Evolutionary conservation across 371 early-diverging fungal genomes (phyloP).

Genomic region (Mortierella sp.): DNA sequence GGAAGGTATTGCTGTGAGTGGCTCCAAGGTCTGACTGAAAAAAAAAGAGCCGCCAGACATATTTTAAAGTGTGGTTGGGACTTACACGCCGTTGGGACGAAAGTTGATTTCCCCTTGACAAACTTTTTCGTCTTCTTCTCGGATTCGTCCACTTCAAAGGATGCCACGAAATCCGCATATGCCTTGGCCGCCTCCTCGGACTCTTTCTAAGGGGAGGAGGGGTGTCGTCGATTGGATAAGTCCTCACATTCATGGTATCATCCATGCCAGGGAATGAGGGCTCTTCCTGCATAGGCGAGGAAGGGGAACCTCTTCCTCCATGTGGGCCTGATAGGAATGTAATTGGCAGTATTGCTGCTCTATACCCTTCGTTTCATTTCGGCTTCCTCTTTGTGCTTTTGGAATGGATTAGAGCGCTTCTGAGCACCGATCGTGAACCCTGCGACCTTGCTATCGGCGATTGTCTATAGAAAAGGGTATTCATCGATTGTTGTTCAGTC

Average conservation of each 20-base stretch:
- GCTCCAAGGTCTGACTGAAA: neutral
- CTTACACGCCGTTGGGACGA: constrained; percentile 57
- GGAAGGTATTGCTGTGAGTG: neutral
- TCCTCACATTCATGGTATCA: constrained; percentile 1
- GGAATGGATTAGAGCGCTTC: constrained; percentile 76
- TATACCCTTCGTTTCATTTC: constrained; percentile 77
- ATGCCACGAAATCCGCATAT: constrained; percentile 86
- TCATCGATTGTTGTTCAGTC: neutral
- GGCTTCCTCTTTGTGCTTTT: constrained; percentile 79
- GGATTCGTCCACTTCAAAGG: constrained; percentile 75
- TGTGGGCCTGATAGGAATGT: constrained; percentile 4
- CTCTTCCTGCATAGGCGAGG: no score
- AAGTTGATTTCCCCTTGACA: constrained; percentile 70
- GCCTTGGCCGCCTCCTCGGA: constrained; percentile 80
- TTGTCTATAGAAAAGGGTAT: constrained; percentile 49
- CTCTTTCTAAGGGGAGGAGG: constrained; percentile 60
- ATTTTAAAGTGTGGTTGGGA: neutral
- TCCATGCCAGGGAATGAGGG: constrained; percentile 10
- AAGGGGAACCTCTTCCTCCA: neutral
- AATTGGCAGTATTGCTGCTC: constrained; percentile 3
- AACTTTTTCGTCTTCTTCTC: constrained; percentile 61
- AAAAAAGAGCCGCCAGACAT: neutral
- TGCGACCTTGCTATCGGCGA: constrained; percentile 71
- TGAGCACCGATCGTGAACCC: constrained; percentile 75
- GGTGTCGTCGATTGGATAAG: constrained; percentile 18